Conservation (phyloP, 352 stramenopile genomes). For the Phytophthora fragariae region DNA sequence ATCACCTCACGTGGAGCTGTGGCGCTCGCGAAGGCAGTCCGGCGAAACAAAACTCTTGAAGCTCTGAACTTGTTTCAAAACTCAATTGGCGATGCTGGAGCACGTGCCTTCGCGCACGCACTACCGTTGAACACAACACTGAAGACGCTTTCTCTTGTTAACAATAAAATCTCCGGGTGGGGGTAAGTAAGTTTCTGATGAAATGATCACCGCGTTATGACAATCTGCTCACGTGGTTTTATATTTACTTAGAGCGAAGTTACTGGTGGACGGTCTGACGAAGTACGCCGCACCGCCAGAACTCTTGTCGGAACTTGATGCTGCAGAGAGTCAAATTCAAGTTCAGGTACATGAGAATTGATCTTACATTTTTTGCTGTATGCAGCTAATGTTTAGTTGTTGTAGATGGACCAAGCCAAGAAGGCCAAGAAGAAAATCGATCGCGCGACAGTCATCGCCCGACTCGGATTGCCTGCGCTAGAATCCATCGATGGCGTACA, state of each 20-base stretch:
- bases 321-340: constrained; percentile 76
- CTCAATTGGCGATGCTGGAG: constrained; percentile 58
- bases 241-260: constrained; percentile 35
- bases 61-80: constrained; percentile 83
- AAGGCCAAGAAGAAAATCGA: constrained; percentile 88
- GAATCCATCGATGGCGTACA: constrained; percentile 63
- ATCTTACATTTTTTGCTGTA: neutral
- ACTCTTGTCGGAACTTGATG: constrained; percentile 61
- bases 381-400: neutral
- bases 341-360: constrained; percentile 49
- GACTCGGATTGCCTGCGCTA: constrained; percentile 65
- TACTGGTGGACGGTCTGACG: constrained; percentile 52
- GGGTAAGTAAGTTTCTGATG: constrained; percentile 39
- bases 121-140: constrained; percentile 66
- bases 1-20: constrained; percentile 48
- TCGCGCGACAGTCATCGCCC: constrained; percentile 51
- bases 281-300: constrained; percentile 62
- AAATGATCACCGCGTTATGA: neutral
- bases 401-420: constrained; percentile 76
- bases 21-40: constrained; percentile 51
- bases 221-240: neutral
- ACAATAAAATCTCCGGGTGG: constrained; percentile 58
- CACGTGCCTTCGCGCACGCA: constrained; percentile 59
- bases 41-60: constrained; percentile 58
- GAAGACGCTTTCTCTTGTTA: constrained; percentile 71